A percentile compares a stretch with the other conserved stretches of the same genome.
These are phyloP conservation scores for Phylloporus sp. DNA, from an alignment of 768 basidiomycete species.

Conservation along the genomic window DNA sequence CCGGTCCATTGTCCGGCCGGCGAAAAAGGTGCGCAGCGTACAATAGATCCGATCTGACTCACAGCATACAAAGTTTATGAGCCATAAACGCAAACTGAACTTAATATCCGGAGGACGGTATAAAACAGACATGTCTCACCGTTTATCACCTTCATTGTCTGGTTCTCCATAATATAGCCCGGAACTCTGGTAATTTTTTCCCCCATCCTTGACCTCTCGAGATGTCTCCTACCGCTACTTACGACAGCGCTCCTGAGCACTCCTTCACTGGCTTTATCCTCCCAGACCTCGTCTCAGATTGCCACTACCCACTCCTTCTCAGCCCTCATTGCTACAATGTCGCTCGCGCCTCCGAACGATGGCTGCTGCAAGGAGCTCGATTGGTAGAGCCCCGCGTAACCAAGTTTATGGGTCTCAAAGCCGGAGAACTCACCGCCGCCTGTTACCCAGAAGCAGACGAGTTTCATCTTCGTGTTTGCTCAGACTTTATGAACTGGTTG, in stretches of 20 bases:
- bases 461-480: slow-evolving; percentile 56
- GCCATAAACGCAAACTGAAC: background rate
- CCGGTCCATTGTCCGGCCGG: slow-evolving; percentile 4
- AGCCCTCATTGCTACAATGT: slow-evolving; percentile 32
- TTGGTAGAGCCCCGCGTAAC: slow-evolving; percentile 30
- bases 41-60: slow-evolving; percentile 21
- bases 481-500: slow-evolving; percentile 57
- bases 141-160: slow-evolving; percentile 13
- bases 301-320: slow-evolving; percentile 34
- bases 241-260: slow-evolving; percentile 7
- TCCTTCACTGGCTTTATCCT: slow-evolving; percentile 29
- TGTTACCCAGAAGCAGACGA: slow-evolving; percentile 56
- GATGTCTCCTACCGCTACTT: slow-evolving; percentile 27
- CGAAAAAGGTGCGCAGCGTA: background rate
- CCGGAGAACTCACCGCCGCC: slow-evolving; percentile 60
- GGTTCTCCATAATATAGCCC: slow-evolving; percentile 14
- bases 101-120: slow-evolving; percentile 16
- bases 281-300: slow-evolving; percentile 39
- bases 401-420: slow-evolving; percentile 53
- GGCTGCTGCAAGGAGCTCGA: slow-evolving; percentile 28
- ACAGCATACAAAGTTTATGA: no score
- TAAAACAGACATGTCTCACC: slow-evolving; percentile 26
- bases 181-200: background rate
- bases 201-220: background rate
- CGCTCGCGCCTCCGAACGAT: slow-evolving; percentile 35